Percentiles rank a stretch among this genome's conserved stretches.
Conservation (phyloP, 1,139 yeast species). For the Kodamaea ohmeri region DNA sequence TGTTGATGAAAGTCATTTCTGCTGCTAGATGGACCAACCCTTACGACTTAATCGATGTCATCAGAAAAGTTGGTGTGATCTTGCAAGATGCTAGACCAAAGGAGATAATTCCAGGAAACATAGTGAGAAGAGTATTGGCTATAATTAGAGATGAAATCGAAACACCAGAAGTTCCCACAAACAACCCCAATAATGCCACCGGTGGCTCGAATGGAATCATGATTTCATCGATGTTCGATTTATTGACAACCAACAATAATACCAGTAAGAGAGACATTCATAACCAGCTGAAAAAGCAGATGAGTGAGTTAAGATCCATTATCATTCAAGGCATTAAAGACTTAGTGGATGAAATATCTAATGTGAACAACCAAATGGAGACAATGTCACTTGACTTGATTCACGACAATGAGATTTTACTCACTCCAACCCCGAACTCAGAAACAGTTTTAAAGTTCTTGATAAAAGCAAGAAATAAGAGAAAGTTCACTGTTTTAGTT, state of each 20-base stretch:
- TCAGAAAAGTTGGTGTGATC: constrained; percentile 61
- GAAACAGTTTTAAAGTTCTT: constrained; percentile 85
- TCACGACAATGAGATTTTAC: constrained; percentile 87
- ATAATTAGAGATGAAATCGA: constrained; percentile 85
- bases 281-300: constrained; percentile 39
- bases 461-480: constrained; percentile 81
- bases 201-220: constrained; percentile 46
- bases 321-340: constrained; percentile 94
- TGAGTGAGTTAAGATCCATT: constrained; percentile 75
- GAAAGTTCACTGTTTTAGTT: constrained; percentile 88
- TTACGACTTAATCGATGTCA: constrained; percentile 65
- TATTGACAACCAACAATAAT: constrained; percentile 55
- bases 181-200: constrained; percentile 12
- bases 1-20: constrained; percentile 84
- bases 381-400: constrained; percentile 88
- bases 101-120: constrained; percentile 86
- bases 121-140: constrained; percentile 85
- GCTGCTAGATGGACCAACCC: constrained; percentile 84
- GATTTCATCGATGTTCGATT: constrained; percentile 85
- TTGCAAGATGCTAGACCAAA: constrained; percentile 67
- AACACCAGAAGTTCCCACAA: constrained; percentile 24
- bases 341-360: constrained; percentile 85
- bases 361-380: constrained; percentile 88
- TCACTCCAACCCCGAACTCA: constrained; percentile 93
- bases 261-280: constrained; percentile 28